Evolutionary conservation across 2,329 filamentous ascomycete species (phyloP), one percentile per base, ranked within the genome.

Genomic region (Colletotrichum eremochloae): DNA sequence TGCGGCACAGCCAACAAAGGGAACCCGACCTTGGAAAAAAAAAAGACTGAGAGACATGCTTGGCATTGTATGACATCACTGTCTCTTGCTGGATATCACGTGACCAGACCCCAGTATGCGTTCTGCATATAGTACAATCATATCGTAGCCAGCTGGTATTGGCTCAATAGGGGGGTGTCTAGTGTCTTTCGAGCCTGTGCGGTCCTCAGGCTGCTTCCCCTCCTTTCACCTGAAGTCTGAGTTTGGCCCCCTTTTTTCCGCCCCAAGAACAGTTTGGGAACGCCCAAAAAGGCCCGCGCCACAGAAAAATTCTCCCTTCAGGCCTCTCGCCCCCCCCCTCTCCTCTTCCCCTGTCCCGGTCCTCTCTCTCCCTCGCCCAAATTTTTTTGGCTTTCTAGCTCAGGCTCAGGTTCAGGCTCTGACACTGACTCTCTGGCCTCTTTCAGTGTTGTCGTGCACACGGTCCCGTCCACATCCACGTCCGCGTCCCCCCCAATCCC

Each of bases 301-400:
- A 71, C 52, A 68, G 52, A 71, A 68, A 71, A 63, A 33, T 74
- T 74, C 71, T 74, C 40, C 68, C 63, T 67, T 44, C 44, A 71
- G 74, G 72, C 60, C 50, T 67, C 69, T 64, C 73, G 68, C 38
- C 64, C 58, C 61, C 68, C 63, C 66, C 75, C 68, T 68, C 74
- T 50, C 63, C 33, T 62, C 55, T 68, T 68, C 74, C 53, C 63
- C 33, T 62, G 58, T 68, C 36, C 55, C 60, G 48, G 57, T 61
- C 38, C 50, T 62, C 44, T 38, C 71, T 63, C 40, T 62, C 48
- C 56, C 42, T 61, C 36, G 24, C 72, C 56, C 29, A 29, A 33
- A 36, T 48, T n/a, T 44, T 44, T 44, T 56, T 44, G 36, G 46
- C 61, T 60, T 61, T 48, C 63, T 58, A 36, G 36, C 64, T 20